A percentile compares a stretch with the other conserved stretches of the same genome.
phyloP scores from a whole-genome alignment of 306 rosid species.

The Echinosophora koreensis region DNA sequence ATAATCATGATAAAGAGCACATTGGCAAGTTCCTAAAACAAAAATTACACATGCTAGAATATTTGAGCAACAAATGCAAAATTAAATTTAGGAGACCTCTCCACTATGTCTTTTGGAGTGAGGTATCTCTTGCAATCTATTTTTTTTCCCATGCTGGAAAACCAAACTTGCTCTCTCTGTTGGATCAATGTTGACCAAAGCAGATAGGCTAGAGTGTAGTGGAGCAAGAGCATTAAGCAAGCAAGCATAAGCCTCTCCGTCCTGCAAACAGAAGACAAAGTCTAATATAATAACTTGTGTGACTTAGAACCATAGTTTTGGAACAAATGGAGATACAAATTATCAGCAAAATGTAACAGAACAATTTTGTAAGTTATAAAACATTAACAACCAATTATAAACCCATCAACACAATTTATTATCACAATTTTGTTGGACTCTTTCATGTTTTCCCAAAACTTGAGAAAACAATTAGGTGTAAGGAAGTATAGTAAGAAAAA shows the following conservation, averaged over 20 bases:
- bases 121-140: conserved; percentile 94
- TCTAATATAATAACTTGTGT: conserved; percentile 21
- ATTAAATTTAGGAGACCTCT: conserved; percentile 98
- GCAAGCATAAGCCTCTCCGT: conserved; percentile 94
- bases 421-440: too few species aligned
- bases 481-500: too few species aligned
- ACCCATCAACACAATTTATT: too few species aligned
- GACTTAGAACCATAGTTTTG: conserved; percentile 27
- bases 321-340: too few species aligned
- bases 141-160: conserved; percentile 93
- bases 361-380: too few species aligned
- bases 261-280: conserved; percentile 67
- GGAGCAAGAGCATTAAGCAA: conserved; percentile 98
- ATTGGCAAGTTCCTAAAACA: conserved; percentile 37
- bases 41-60: conserved; percentile 91
- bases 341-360: too few species aligned
- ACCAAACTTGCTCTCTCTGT: conserved; percentile 85
- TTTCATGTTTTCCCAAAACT: too few species aligned
- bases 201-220: conserved; percentile 74
- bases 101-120: conserved; percentile 90
- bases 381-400: too few species aligned
- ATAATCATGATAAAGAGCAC: conserved; percentile 22
- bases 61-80: conserved; percentile 99
- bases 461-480: too few species aligned
- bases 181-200: conserved; percentile 72